Conservation (phyloP, 805 yeast species). For the Lachancea waltii region DNA sequence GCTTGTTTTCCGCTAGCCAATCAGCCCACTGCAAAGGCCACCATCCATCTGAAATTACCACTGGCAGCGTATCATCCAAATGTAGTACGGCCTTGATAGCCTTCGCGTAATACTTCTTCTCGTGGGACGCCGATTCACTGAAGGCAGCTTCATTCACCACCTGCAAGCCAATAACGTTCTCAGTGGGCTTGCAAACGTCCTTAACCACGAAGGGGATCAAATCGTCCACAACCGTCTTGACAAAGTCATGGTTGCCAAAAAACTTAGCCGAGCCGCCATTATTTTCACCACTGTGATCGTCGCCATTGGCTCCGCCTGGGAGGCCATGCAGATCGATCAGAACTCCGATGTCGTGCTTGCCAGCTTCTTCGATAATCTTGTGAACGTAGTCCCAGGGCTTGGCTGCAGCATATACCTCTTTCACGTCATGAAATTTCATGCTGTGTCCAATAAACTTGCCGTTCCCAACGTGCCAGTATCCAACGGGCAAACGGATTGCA, state of each 20-base stretch:
- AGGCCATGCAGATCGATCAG: constrained; percentile 81
- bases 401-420: constrained; percentile 58
- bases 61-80: constrained; percentile 52
- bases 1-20: constrained; percentile 42
- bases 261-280: constrained; percentile 16
- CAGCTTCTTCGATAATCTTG: constrained; percentile 54
- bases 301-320: constrained; percentile 88
- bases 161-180: constrained; percentile 77
- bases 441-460: constrained; percentile 46
- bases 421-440: constrained; percentile 55
- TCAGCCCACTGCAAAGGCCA: constrained; percentile 73
- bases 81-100: constrained; percentile 57
- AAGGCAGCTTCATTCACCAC: constrained; percentile 79
- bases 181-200: constrained; percentile 46
- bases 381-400: constrained; percentile 55
- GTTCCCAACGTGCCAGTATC: constrained; percentile 80
- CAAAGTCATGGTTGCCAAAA: constrained; percentile 39
- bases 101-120: constrained; percentile 53
- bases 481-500: constrained; percentile 79
- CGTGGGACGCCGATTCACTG: constrained; percentile 45
- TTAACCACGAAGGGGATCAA: constrained; percentile 53
- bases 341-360: constrained; percentile 56
- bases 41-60: constrained; percentile 92
- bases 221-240: constrained; percentile 40
- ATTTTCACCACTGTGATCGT: constrained; percentile 75